Percentiles rank a stretch among this genome's conserved stretches.
Evolutionary conservation across 805 yeast genomes (phyloP).

Genomic region (Kuraishia piskuri): DNA sequence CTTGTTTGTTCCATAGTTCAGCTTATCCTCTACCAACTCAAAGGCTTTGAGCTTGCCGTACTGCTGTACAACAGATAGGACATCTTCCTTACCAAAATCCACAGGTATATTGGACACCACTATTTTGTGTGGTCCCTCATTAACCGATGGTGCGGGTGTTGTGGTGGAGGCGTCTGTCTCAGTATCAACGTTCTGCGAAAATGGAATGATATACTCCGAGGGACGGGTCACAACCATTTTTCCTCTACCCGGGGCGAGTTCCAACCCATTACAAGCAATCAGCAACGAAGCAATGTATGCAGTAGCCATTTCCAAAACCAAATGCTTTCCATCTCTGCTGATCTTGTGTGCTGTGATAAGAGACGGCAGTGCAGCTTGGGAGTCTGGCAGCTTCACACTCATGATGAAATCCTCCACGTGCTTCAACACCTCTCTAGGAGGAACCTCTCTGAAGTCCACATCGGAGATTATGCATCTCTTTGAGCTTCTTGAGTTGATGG

Average conservation of each 20-base stretch:
- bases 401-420: constrained; percentile 36
- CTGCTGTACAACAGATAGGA: constrained; percentile 31
- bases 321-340: constrained; percentile 21
- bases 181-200: neutral
- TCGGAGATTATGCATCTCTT: constrained; percentile 16
- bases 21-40: constrained; percentile 35
- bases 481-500: constrained; percentile 17
- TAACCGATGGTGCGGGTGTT: constrained; percentile 9
- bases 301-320: constrained; percentile 44
- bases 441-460: constrained; percentile 1
- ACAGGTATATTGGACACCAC: constrained; percentile 36
- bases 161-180: neutral
- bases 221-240: constrained; percentile 32
- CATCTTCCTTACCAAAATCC: constrained; percentile 31
- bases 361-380: constrained; percentile 14
- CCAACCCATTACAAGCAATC: constrained; percentile 30
- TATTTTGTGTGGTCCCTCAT: constrained; percentile 38
- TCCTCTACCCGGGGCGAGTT: constrained; percentile 13
- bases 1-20: constrained; percentile 34
- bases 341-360: constrained; percentile 24
- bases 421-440: constrained; percentile 29
- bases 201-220: constrained; percentile 29
- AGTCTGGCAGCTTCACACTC: constrained; percentile 33
- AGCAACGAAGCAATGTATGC: constrained; percentile 48
- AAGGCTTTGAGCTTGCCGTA: constrained; percentile 32